Evolutionary conservation across 108 stramenopile genomes (phyloP).

Genomic region (Stephanodiscus triporus): DNA sequence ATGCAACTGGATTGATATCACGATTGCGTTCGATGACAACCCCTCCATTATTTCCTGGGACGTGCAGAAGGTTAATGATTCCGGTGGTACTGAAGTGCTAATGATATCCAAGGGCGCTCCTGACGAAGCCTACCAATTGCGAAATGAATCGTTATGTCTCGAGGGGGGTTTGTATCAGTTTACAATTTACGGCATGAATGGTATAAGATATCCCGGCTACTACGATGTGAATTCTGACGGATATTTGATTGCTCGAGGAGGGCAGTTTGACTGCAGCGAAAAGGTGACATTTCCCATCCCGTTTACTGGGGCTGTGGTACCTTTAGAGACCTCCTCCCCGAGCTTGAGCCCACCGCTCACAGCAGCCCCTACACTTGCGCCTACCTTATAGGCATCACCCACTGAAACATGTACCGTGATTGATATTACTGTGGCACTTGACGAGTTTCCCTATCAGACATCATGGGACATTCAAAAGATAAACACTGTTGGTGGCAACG

Average conservation of each 20-base stretch:
- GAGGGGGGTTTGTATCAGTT: conserved; percentile 1
- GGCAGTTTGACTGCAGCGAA: not conserved
- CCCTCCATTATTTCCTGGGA: not conserved
- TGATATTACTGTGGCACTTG: not conserved
- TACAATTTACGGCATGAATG: not conserved
- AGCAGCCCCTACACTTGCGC: not conserved
- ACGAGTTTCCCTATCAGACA: not conserved
- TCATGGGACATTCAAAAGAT: conserved; percentile 6
- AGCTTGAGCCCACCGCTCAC: not conserved
- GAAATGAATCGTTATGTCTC: not conserved
- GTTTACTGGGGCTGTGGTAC: not conserved
- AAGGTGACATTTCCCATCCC: not conserved
- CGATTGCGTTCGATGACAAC: not conserved
- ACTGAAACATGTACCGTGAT: not conserved
- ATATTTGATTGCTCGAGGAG: not conserved
- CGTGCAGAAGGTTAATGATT: not conserved
- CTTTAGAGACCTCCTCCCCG: conserved; percentile 1
- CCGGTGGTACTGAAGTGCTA: not conserved
- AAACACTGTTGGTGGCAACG: not conserved
- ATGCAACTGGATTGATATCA: conserved; percentile 2
- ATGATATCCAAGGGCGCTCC: not conserved
- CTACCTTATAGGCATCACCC: not conserved
- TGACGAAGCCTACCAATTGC: not conserved
- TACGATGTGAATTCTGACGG: not conserved
- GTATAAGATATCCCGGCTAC: not conserved